Base-by-base conservation (phyloP, 2,329 filamentous ascomycete species). In the Aspergillus intermedius region DNA sequence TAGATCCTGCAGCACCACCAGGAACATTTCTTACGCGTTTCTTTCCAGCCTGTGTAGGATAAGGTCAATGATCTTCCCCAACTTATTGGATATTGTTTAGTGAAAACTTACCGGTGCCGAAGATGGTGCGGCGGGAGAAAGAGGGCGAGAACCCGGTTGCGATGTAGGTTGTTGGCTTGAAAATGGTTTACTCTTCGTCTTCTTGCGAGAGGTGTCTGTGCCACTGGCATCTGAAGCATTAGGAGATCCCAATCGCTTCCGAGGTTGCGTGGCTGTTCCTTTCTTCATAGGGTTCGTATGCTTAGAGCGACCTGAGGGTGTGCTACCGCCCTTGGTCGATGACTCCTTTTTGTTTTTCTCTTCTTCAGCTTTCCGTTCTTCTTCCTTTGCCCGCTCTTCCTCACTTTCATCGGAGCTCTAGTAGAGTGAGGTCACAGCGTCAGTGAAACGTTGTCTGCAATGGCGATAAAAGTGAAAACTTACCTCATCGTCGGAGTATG, bases 161-260 rank as follows among this genome's bases (percentile, higher is more conserved):
- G 64, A 56, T 12, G 59, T 55, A 19, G 60, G 50, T 43, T 67
- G 66, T 12, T 40, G 17, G n/a, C 62, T 54, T 4, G 60, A 49
- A 9, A 56, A 54, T 53, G 81, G 78, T 64, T 86, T 86, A 72
- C 85, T 87, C 63, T 86, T 81, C 65, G 79, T 81, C 73, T 88
- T 88, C 71, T 93, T 90, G 56, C 86, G 85, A 21, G 84, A 82
- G 0, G 88, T 91, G 66, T 97, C 91, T 58, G 91, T 94, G 46
- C 89, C 91, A 65, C 89, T 95, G 8, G 89, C 89, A 65, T 97
- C 91, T 2, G 90, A 96, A 28, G 87, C 77, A 55, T 91, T 86
- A 3, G 91, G 89, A 13, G 90, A 95, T 15, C 90, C 89, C 28
- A 88, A 80, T 25, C 91, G 84, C 73, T 96, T 96, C 46, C 91